These are phyloP conservation scores for Barnettozyma pratensis DNA, from an alignment of 805 yeast species.

Conservation along the genomic window DNA sequence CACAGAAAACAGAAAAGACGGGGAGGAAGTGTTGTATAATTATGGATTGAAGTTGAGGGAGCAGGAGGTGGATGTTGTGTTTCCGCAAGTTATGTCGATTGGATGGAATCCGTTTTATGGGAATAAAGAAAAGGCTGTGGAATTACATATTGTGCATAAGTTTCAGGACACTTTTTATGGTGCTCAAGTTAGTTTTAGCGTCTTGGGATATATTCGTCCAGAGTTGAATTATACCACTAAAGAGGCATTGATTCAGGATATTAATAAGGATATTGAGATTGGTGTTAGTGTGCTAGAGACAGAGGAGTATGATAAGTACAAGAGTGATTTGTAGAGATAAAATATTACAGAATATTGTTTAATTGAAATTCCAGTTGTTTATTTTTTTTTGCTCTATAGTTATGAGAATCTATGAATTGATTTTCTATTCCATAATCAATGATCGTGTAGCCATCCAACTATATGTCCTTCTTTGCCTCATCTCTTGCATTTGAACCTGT, in stretches of 20 bases:
- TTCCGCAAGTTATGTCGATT: conserved; percentile 91
- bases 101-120: conserved; percentile 95
- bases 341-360: not conserved
- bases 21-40: conserved; percentile 46
- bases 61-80: conserved; percentile 37
- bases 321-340: conserved; percentile 11
- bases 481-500: conserved; percentile 21
- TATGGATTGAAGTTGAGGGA: conserved; percentile 48
- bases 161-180: conserved; percentile 76
- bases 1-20: conserved; percentile 25
- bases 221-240: conserved; percentile 77
- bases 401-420: no score
- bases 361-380: not conserved
- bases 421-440: no score
- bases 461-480: conserved; percentile 22
- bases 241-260: conserved; percentile 83
- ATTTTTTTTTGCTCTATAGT: not conserved
- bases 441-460: no score
- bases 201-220: conserved; percentile 88
- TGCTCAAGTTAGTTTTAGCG: conserved; percentile 58
- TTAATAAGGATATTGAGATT: conserved; percentile 68
- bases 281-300: conserved; percentile 47
- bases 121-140: conserved; percentile 77
- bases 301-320: conserved; percentile 35
- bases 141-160: conserved; percentile 77